Evolutionary conservation across 1,139 yeast species (phyloP).

Genomic region (Meyerozyma smithsonii): DNA sequence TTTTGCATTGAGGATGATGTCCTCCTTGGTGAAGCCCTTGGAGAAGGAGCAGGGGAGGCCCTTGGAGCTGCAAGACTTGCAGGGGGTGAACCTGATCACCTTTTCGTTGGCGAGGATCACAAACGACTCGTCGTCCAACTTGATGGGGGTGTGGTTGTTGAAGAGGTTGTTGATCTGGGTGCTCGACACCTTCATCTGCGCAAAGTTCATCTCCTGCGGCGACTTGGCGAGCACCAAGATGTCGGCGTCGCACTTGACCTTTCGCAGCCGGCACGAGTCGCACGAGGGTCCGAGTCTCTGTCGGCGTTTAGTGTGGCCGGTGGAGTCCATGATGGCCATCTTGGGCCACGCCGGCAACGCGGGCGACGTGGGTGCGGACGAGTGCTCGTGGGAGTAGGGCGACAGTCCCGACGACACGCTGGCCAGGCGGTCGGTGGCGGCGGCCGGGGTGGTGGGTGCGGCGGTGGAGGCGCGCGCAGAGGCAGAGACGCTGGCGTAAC

Average conservation of each 20-base stretch:
- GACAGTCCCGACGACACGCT: neutral
- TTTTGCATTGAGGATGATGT: constrained; percentile 30
- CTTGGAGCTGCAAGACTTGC: constrained; percentile 46
- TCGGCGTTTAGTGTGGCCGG: constrained; percentile 30
- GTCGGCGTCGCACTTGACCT: constrained; percentile 72
- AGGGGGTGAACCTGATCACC: constrained; percentile 45
- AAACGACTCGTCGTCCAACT: constrained; percentile 9
- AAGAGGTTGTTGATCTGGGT: constrained; percentile 3
- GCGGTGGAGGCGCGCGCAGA: neutral
- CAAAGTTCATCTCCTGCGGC: constrained; percentile 3
- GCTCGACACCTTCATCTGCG: neutral
- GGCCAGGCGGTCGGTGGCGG: neutral
- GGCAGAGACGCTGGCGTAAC: neutral
- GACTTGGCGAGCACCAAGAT: constrained; percentile 19
- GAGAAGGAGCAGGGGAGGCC: constrained; percentile 46
- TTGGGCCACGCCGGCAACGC: neutral
- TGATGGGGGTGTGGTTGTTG: constrained; percentile 6
- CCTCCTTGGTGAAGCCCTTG: constrained; percentile 59
- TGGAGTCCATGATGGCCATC: neutral
- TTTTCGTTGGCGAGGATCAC: constrained; percentile 25
- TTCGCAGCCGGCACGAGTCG: constrained; percentile 65
- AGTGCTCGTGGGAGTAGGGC: neutral
- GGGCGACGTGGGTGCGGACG: neutral
- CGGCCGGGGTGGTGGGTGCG: neutral
- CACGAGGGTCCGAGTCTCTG: constrained; percentile 76